Percentiles rank a stretch among this genome's conserved stretches.
These are phyloP conservation scores for Eutrema heterophyllum DNA, from an alignment of 345 rosid genomes.

Conservation along the genomic window DNA sequence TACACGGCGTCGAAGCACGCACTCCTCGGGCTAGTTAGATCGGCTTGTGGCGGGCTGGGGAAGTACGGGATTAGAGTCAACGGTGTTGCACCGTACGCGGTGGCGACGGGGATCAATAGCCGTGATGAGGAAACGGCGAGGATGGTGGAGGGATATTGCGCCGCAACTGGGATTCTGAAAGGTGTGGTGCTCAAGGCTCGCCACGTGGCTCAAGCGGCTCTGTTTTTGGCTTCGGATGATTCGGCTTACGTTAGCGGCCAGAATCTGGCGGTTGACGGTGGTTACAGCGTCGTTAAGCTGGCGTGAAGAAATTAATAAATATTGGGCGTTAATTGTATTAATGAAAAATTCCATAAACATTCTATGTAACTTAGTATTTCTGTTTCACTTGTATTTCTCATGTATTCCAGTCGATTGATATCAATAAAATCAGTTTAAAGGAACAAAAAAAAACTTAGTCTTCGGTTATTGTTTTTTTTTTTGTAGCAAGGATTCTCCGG, in stretches of 20 bases:
- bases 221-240: neutral
- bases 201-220: neutral
- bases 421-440: too few species aligned
- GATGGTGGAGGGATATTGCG: neutral
- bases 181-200: neutral
- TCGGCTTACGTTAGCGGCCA: neutral
- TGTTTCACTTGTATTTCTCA: too few species aligned
- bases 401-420: too few species aligned
- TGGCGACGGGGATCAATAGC: neutral
- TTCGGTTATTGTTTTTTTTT: too few species aligned
- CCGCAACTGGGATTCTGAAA: neutral
- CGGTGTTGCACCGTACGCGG: neutral
- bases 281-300: neutral
- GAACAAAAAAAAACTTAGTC: too few species aligned
- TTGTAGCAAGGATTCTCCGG: too few species aligned
- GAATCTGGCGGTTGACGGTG: neutral
- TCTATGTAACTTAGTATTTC: too few species aligned
- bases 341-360: too few species aligned
- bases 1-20: neutral
- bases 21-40: neutral
- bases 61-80: neutral
- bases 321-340: too few species aligned
- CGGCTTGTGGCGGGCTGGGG: neutral
- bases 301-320: too few species aligned
- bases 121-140: neutral